Percentiles rank a stretch among this genome's conserved stretches.
These are phyloP conservation scores for Amanita molliuscula DNA, from an alignment of 768 basidiomycete species.

Conservation along the genomic window DNA sequence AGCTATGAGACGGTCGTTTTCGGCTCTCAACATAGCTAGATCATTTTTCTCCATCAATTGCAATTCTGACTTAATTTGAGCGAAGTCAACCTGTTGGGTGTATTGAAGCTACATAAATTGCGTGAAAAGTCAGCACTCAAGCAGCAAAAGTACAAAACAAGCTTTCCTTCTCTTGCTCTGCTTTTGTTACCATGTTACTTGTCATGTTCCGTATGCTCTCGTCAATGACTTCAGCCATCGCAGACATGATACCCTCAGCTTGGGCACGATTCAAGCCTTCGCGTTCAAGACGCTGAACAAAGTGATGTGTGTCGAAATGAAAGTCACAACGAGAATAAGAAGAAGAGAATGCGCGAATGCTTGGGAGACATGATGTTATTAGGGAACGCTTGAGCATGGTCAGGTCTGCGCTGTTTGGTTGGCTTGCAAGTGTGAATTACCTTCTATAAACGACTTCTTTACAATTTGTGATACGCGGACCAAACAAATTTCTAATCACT, in stretches of 20 bases:
- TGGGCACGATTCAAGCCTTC: slow-evolving; percentile 86
- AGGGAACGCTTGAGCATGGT: not conserved
- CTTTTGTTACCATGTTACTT: slow-evolving; percentile 89
- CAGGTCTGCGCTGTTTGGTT: not conserved
- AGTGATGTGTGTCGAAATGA: slow-evolving; percentile 94
- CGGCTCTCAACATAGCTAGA: slow-evolving; percentile 87
- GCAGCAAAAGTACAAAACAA: not conserved
- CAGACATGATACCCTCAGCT: slow-evolving; percentile 95
- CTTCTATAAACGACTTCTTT: too few species aligned
- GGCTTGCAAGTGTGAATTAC: not conserved
- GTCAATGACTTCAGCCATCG: slow-evolving; percentile 95
- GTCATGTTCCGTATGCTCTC: slow-evolving; percentile 97
- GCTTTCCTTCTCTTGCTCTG: slow-evolving; percentile 89
- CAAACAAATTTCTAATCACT: not conserved
- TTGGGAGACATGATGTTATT: not conserved
- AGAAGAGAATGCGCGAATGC: slow-evolving; percentile 19
- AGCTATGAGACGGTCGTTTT: slow-evolving; percentile 85
- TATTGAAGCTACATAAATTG: slow-evolving; percentile 59
- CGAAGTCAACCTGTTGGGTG: slow-evolving; percentile 94
- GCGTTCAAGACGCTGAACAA: slow-evolving; percentile 81
- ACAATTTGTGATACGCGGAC: not conserved
- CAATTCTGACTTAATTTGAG: slow-evolving; percentile 91
- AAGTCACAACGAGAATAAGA: slow-evolving; percentile 32
- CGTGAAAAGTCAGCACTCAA: not conserved
- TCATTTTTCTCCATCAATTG: slow-evolving; percentile 97